phyloP scores from a whole-genome alignment of 2,329 filamentous ascomycete genomes.

The Aspergillus quadricinctus region DNA sequence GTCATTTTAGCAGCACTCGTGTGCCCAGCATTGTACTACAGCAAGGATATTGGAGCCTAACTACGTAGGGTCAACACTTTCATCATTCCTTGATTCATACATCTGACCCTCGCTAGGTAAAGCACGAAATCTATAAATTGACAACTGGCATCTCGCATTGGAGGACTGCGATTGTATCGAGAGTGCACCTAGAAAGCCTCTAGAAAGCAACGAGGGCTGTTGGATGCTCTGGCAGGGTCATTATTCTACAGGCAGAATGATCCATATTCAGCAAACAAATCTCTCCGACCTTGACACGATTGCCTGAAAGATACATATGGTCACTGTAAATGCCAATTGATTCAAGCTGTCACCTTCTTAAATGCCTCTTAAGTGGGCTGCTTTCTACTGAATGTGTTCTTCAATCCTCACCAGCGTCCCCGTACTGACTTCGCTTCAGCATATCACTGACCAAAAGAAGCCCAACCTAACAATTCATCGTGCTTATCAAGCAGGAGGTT shows the following conservation, averaged over 20 bases:
- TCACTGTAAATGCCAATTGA: too few relatives aligned
- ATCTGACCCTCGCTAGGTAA: not conserved
- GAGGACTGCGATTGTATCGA: not conserved
- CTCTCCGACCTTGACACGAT: too few relatives aligned
- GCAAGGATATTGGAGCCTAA: not conserved
- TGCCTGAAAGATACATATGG: too few relatives aligned
- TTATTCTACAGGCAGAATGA: not conserved
- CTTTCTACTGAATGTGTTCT: too few relatives aligned
- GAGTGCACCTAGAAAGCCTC: not conserved
- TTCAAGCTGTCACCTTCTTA: too few relatives aligned
- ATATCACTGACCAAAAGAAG: too few relatives aligned
- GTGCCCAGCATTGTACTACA: not conserved
- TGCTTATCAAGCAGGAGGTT: not conserved
- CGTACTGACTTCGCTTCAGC: too few relatives aligned
- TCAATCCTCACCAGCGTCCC: too few relatives aligned
- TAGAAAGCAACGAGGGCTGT: not conserved
- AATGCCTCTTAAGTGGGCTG: too few relatives aligned
- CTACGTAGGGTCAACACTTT: not conserved
- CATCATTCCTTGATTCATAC: not conserved
- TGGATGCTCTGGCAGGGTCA: not conserved
- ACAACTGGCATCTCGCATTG: not conserved
- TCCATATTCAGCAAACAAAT: too few relatives aligned
- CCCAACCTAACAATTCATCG: too few relatives aligned
- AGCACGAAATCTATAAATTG: not conserved
- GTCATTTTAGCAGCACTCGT: not conserved